phyloP scores from a whole-genome alignment of 2,329 filamentous ascomycete genomes.

The Ceratocystis smalleyi region DNA sequence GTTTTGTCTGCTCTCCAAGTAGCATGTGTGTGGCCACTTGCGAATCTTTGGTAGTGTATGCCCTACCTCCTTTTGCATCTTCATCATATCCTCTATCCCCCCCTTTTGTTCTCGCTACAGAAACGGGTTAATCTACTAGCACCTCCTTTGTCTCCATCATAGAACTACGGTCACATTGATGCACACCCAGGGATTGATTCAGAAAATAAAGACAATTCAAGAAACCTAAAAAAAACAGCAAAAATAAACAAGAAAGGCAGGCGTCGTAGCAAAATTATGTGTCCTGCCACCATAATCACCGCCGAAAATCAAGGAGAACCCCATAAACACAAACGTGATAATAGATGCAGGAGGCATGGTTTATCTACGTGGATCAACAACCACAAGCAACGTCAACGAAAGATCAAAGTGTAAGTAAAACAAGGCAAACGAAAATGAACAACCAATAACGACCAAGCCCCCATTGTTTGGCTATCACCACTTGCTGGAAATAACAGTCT shows the following conservation, averaged over 20 bases:
- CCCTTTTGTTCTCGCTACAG: neutral
- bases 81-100: neutral
- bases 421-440: conserved; percentile 1
- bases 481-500: neutral
- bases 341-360: conserved; percentile 3
- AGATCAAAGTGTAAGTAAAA: conserved; percentile 1
- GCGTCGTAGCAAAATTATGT: neutral
- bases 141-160: neutral
- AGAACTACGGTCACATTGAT: neutral
- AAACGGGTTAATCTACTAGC: no score
- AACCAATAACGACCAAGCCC: neutral
- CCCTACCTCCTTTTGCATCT: neutral
- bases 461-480: neutral
- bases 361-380: neutral
- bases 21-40: neutral
- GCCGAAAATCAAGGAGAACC: neutral
- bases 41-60: neutral
- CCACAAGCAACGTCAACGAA: neutral
- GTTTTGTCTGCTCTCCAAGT: neutral
- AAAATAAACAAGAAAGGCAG: conserved; percentile 3
- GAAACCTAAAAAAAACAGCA: neutral
- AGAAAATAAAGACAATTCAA: neutral
- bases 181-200: neutral
- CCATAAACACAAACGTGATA: conserved; percentile 9
- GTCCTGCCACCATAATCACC: neutral